These are phyloP conservation scores for Cladosporium sp. DNA, from an alignment of 2,329 filamentous ascomycete genomes.

Conservation along the genomic window DNA sequence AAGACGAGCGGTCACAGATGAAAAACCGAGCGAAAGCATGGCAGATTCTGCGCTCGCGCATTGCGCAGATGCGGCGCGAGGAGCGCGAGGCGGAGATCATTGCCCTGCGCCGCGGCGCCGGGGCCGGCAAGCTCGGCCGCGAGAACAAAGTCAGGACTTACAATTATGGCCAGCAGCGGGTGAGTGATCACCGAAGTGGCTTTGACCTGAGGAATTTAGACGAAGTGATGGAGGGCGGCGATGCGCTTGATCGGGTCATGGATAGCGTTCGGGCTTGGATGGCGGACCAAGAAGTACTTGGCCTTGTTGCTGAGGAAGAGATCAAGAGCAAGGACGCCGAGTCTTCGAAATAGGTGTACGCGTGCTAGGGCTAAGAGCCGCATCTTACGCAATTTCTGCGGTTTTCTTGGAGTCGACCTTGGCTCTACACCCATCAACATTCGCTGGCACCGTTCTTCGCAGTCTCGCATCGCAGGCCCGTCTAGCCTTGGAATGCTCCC, in stretches of 20 bases:
- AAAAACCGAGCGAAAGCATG: constrained; percentile 85
- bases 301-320: constrained; percentile 42
- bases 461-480: no score
- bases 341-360: neutral
- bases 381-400: no score
- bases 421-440: no score
- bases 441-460: no score
- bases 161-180: constrained; percentile 71
- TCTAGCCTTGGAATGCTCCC: no score
- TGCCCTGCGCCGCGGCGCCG: constrained; percentile 67
- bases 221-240: constrained; percentile 69
- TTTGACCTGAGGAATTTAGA: constrained; percentile 74
- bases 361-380: no score
- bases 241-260: constrained; percentile 68
- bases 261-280: constrained; percentile 72
- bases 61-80: constrained; percentile 75
- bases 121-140: constrained; percentile 72
- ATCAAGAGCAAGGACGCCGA: constrained; percentile 16
- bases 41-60: constrained; percentile 71
- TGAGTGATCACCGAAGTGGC: constrained; percentile 82
- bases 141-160: constrained; percentile 94
- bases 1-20: constrained; percentile 85
- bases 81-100: constrained; percentile 75
- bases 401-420: no score
- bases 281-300: constrained; percentile 65